Percentiles rank a stretch among this genome's conserved stretches.
Conservation (phyloP, 2,329 filamentous ascomycete genomes). For the Basipetospora chlamydospora region DNA sequence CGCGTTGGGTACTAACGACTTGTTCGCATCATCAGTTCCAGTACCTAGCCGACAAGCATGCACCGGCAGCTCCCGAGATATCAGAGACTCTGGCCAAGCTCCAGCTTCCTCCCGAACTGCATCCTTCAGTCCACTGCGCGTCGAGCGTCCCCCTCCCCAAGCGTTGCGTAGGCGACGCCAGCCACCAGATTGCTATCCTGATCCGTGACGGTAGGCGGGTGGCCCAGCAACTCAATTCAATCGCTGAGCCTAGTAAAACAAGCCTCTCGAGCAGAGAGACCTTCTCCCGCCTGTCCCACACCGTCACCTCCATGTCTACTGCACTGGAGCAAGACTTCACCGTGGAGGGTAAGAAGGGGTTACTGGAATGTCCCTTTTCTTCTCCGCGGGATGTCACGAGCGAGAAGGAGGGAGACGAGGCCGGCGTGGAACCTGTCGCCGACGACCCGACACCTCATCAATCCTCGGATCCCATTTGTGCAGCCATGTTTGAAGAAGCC, state of each 20-base stretch:
- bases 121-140: constrained; percentile 31
- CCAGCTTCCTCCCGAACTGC: constrained; percentile 43
- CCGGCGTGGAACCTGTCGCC: constrained; percentile 13
- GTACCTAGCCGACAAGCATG: constrained; percentile 53
- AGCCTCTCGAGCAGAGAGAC: constrained; percentile 30
- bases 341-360: constrained; percentile 65
- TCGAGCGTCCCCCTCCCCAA: constrained; percentile 39
- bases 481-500: constrained; percentile 47
- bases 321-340: constrained; percentile 79
- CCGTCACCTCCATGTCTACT: constrained; percentile 44
- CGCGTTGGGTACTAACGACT: no score
- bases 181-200: constrained; percentile 46
- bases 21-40: constrained; percentile 43
- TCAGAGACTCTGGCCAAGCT: constrained; percentile 52
- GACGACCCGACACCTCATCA: constrained; percentile 31
- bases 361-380: constrained; percentile 68
- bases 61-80: constrained; percentile 49
- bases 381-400: constrained; percentile 12
- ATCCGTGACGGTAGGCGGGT: constrained; percentile 50
- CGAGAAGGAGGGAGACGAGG: constrained; percentile 9
- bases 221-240: constrained; percentile 34
- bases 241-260: constrained; percentile 35
- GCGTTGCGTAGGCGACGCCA: constrained; percentile 26
- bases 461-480: constrained; percentile 46
- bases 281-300: constrained; percentile 27